These are phyloP conservation scores for Tephrocybe sp. DNA, from an alignment of 768 basidiomycete genomes.

Conservation along the genomic window DNA sequence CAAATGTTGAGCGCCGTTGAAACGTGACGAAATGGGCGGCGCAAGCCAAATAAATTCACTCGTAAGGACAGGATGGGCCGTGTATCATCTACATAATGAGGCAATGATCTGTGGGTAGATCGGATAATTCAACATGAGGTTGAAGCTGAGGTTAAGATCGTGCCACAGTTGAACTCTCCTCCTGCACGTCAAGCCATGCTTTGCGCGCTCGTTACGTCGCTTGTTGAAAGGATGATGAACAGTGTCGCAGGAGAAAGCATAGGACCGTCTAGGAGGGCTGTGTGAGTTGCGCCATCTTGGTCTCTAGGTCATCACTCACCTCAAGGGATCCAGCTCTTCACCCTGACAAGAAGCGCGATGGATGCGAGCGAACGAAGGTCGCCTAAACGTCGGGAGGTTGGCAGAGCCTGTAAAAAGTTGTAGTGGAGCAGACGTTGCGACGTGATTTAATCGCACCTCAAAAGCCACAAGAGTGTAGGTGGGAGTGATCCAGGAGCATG, in stretches of 20 bases:
- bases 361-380: slow-evolving; percentile 58
- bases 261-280: slow-evolving; percentile 22
- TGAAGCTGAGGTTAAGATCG: neutral
- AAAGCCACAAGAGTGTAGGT: neutral
- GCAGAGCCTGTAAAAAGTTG: slow-evolving; percentile 25
- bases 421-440: neutral
- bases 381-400: slow-evolving; percentile 51
- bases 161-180: slow-evolving; percentile 37
- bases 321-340: slow-evolving; percentile 55
- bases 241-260: slow-evolving; percentile 44
- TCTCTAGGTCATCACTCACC: slow-evolving; percentile 30
- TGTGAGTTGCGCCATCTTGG: neutral
- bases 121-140: neutral
- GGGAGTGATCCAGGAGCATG: neutral
- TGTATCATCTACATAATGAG: neutral
- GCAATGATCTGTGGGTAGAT: neutral
- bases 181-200: slow-evolving; percentile 66
- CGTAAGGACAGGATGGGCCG: neutral
- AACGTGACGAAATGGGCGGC: too few relatives aligned
- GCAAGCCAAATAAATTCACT: neutral
- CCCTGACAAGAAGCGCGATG: slow-evolving; percentile 73
- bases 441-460: slow-evolving; percentile 8
- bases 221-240: slow-evolving; percentile 66
- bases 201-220: slow-evolving; percentile 72
- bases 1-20: too few relatives aligned